phyloP scores from a whole-genome alignment of 306 rosid species.

The Neltuma alba region DNA sequence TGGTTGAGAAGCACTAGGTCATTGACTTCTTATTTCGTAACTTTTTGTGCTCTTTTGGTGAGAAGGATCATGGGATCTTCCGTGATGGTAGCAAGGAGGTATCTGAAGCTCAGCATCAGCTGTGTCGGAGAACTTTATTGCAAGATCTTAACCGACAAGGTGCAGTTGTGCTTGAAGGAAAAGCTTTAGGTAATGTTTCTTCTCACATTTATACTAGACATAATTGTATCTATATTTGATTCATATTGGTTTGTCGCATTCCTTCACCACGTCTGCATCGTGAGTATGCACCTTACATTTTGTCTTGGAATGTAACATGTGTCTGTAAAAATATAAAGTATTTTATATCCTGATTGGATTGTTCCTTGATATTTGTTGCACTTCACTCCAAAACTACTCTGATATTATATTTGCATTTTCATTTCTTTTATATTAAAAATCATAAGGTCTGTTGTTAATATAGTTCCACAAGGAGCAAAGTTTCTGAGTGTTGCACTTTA shows the following conservation, averaged over 20 bases:
- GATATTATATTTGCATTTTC: constrained; percentile 1
- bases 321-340: constrained; percentile 11
- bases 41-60: constrained; percentile 30
- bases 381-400: constrained; percentile 1
- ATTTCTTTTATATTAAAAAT: constrained; percentile 6
- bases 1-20: constrained; percentile 29
- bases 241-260: constrained; percentile 34
- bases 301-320: background rate
- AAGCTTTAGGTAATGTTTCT: constrained; percentile 62
- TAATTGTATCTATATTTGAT: constrained; percentile 15
- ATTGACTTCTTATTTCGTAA: constrained; percentile 33
- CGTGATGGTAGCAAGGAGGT: constrained; percentile 93
- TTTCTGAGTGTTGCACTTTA: background rate
- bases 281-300: constrained; percentile 13
- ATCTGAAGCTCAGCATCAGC: constrained; percentile 58
- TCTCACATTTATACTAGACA: background rate
- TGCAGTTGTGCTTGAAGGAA: constrained; percentile 97
- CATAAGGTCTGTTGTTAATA: background rate
- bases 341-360: constrained; percentile 20
- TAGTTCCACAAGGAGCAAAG: background rate
- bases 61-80: constrained; percentile 94
- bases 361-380: constrained; percentile 8
- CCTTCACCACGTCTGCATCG: background rate
- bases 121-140: constrained; percentile 74
- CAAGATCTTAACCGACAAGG: constrained; percentile 99